Conservation (phyloP, 768 basidiomycete genomes). For the Leccinum aurantiacum region DNA sequence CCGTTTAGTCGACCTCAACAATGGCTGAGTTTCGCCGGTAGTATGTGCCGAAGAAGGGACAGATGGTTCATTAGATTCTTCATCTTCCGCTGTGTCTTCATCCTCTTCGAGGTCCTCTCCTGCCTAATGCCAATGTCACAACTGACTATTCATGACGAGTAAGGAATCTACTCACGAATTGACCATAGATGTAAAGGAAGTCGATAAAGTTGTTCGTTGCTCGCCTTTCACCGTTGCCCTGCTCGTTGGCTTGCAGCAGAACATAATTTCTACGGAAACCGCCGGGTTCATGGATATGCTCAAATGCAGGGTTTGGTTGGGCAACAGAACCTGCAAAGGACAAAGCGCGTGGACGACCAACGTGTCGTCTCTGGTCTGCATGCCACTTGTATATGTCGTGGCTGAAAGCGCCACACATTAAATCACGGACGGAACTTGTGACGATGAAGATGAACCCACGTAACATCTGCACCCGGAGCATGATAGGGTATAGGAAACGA, state of each 20-base stretch:
- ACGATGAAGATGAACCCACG: conserved; percentile 55
- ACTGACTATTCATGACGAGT: not conserved
- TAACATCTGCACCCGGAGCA: conserved; percentile 86
- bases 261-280: conserved; percentile 93
- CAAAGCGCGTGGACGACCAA: conserved; percentile 61
- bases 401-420: conserved; percentile 36
- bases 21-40: conserved; percentile 52
- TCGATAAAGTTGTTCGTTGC: conserved; percentile 87
- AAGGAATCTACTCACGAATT: conserved; percentile 68
- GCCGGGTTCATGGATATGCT: conserved; percentile 94
- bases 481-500: conserved; percentile 87
- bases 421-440: conserved; percentile 17
- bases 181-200: conserved; percentile 92
- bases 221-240: conserved; percentile 58
- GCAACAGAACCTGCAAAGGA: conserved; percentile 61
- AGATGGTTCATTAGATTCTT: conserved; percentile 42
- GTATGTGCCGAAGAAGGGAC: conserved; percentile 7
- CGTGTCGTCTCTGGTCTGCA: conserved; percentile 62
- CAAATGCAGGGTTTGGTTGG: conserved; percentile 72
- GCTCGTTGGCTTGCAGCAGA: conserved; percentile 65
- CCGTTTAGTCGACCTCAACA: conserved; percentile 43
- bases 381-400: conserved; percentile 98
- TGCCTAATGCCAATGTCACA: conserved; percentile 50
- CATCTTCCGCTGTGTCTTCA: conserved; percentile 61
- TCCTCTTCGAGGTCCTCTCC: conserved; percentile 92